Percentiles rank a stretch among this genome's conserved stretches.
Conservation (phyloP, 768 basidiomycete species). For the Sistotremastrum suecicum region DNA sequence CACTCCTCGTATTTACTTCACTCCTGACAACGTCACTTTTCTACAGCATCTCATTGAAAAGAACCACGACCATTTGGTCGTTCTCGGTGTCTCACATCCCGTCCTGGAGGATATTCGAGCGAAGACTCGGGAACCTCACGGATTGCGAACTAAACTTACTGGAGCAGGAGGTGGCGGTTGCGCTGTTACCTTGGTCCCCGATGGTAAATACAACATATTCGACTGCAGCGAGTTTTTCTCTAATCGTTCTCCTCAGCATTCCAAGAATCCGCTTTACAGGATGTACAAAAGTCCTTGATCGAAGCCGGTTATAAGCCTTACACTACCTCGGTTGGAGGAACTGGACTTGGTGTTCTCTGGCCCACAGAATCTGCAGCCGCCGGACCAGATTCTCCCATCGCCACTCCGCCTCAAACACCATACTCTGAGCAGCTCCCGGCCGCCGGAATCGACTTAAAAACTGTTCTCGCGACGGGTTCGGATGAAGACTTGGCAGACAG, state of each 20-base stretch:
- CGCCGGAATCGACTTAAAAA: not conserved
- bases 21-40: slow-evolving; percentile 3
- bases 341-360: slow-evolving; percentile 77
- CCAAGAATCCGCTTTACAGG: slow-evolving; percentile 37
- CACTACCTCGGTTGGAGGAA: slow-evolving; percentile 86
- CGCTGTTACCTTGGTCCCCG: slow-evolving; percentile 87
- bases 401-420: slow-evolving; percentile 17
- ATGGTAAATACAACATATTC: slow-evolving; percentile 39
- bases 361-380: slow-evolving; percentile 25
- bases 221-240: not conserved
- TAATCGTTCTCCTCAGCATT: slow-evolving; percentile 42
- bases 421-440: not conserved
- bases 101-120: slow-evolving; percentile 67
- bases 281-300: slow-evolving; percentile 46
- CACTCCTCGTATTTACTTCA: not conserved
- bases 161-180: slow-evolving; percentile 99
- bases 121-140: slow-evolving; percentile 54
- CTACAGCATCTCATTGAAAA: slow-evolving; percentile 65
- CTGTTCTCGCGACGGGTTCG: slow-evolving; percentile 14
- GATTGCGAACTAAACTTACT: slow-evolving; percentile 83
- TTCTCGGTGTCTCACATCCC: slow-evolving; percentile 86
- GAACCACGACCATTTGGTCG: slow-evolving; percentile 76
- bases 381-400: slow-evolving; percentile 5
- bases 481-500: slow-evolving; percentile 12
- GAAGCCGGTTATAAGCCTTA: slow-evolving; percentile 66